Evolutionary conservation across 768 basidiomycete species (phyloP), one percentile per base, ranked within the genome.

Genomic region (Russula vinacea): DNA sequence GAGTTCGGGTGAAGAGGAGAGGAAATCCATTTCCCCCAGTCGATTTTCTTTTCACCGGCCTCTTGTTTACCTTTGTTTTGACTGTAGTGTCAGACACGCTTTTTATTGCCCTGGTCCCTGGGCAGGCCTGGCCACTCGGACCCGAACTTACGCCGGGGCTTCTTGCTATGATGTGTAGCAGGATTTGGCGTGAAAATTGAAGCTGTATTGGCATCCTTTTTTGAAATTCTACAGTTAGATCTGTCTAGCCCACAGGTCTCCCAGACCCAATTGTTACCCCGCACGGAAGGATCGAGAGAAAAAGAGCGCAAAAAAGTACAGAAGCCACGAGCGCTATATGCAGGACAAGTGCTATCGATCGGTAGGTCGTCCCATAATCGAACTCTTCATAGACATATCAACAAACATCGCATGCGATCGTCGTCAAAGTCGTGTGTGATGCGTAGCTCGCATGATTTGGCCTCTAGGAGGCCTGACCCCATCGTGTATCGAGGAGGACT

Each of bases 1-100:
- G 60, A 56, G 58, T 44, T 58, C 60, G 56, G 53, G 65, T 63
- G 65, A 68, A 67, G 65, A 60, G 62, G 56, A 68, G 42, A 58
- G 24, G 44, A 40, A 56, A 52, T 22, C 35, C 37, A 54, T 57
- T 26, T 59, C 47, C 42, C 29, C 32, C 1, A 37, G 22, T 50
- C 24, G 45, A 49, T 50, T 50, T 26, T 9, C 13, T 51, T 50
- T 40, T 50, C 37, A 40, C 10, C 4, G 4, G 17, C 19, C 11
- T 7, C 19, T 60, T 56, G 47, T 60, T 64, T 64, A 35, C 53
- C n/a, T 24, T 22, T 65, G 29, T 56, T 60, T 65, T 47, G 45
- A 47, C 45, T 22, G 45, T 13, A 35, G 8, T 35, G 35, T 35
- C 35, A 29, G 35, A 7, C 35, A 35, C 29, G 29, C 29, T 29